A percentile compares a stretch with the other conserved stretches of the same genome.
Evolutionary conservation across 2,329 filamentous ascomycete genomes (phyloP).

Genomic region (Trichoderma endophyticum): DNA sequence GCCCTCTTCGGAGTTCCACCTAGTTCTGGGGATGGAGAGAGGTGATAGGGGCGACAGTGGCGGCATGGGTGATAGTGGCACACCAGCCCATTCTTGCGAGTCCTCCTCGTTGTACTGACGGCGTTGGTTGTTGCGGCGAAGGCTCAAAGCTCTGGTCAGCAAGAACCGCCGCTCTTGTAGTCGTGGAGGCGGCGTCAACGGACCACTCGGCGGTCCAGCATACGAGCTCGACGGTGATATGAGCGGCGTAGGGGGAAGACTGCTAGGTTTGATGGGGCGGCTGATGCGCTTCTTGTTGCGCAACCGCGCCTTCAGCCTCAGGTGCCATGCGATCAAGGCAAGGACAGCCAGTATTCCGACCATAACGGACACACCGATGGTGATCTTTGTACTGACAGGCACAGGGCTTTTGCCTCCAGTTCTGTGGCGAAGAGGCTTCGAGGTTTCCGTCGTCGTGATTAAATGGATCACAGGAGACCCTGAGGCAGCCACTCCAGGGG

Average conservation of each 20-base stretch:
- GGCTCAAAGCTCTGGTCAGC: conserved; percentile 23
- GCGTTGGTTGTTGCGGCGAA: not conserved
- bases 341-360: conserved; percentile 39
- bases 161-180: conserved; percentile 47
- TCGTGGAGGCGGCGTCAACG: conserved; percentile 45
- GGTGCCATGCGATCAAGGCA: conserved; percentile 36
- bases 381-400: conserved; percentile 41
- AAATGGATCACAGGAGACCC: conserved; percentile 21
- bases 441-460: conserved; percentile 18
- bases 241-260: conserved; percentile 37
- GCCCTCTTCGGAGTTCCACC: not conserved
- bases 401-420: conserved; percentile 24
- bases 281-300: conserved; percentile 3
- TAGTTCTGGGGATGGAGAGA: not conserved
- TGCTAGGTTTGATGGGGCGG: conserved; percentile 24
- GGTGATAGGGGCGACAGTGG: not conserved
- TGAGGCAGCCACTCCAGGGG: not conserved
- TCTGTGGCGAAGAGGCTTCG: not conserved
- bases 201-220: conserved; percentile 22
- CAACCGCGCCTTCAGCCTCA: conserved; percentile 29
- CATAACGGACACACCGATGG: conserved; percentile 43
- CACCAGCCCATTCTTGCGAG: not conserved
- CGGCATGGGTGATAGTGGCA: not conserved
- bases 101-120: not conserved
- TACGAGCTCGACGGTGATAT: conserved; percentile 38